Base-by-base conservation (phyloP, 2,329 filamentous ascomycete genomes). In the Fusarium redolens region DNA sequence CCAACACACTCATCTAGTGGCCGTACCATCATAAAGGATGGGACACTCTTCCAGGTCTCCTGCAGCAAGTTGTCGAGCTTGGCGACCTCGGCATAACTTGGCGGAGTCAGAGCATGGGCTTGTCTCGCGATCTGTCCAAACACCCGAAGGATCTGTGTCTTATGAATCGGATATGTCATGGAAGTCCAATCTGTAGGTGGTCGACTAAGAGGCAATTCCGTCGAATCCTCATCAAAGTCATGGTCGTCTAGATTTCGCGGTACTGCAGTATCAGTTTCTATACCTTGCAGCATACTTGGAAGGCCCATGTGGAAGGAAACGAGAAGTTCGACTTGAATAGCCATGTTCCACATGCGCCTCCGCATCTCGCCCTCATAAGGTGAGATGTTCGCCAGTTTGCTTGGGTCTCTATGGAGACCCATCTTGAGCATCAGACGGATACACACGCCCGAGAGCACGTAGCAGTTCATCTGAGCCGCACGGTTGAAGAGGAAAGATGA, bases 301-400 rank as follows among this genome's bases (percentile, higher is more conserved):
- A 93, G 82, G 4, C 91, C 91, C 67, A 92, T 86, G 76, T 93
- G 91, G 76, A 92, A 92, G 4, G 90, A 88, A 31, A 91, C 89
- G 7, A 93, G 80, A 5, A 91, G 80, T 76, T 93, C 92, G 51
- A 92, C 85, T 76, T 91, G 89, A 31, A 84, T 79, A 6, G 85
- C 84, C 69, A 89, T 82, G 70, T 86, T 85, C 88, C 88, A 90
- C 73, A 86, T 78, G 18, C 87, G 82, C 37, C 86, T 82, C 17
- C 86, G 82, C 84, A 89, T 88, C 79, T 90, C 87, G 10, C 86
- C 86, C 55, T 88, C 83, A 61, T 86, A 89, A 1, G 85, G 80
- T 4, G 85, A 83, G 37, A 90, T 84, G 47, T 83, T 84, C 5
- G 86, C 83, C 68, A 89, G 79, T 72, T 86, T 84, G 72, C 81